Evolutionary conservation across 2,329 filamentous ascomycete genomes (phyloP).

Genomic region (Pyrenochaeta sp.): DNA sequence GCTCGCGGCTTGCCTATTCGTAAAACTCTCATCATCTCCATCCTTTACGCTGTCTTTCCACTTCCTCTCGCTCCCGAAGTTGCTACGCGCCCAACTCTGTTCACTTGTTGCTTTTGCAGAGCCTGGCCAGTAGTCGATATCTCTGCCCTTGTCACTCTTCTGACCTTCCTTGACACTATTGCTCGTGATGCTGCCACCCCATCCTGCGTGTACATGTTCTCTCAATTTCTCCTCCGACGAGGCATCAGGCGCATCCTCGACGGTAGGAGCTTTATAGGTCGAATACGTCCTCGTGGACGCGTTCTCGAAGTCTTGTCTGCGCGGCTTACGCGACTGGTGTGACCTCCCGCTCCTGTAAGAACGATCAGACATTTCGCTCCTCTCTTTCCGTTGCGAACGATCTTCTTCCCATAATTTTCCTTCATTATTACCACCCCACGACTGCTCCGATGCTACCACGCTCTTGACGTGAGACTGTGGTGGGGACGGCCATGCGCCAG

Average conservation of each 20-base stretch:
- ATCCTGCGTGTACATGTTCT: neutral
- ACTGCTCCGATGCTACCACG: neutral
- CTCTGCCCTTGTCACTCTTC: neutral
- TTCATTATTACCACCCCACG: neutral
- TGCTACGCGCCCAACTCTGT: neutral
- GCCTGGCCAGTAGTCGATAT: neutral
- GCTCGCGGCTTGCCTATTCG: neutral
- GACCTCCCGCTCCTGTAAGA: slow-evolving; percentile 2
- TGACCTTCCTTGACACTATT: neutral
- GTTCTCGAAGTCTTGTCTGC: slow-evolving; percentile 2
- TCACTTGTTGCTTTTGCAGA: neutral
- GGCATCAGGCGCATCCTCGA: slow-evolving; percentile 27
- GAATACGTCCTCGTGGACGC: slow-evolving; percentile 19
- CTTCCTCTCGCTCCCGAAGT: neutral
- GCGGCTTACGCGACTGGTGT: neutral
- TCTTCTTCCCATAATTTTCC: slow-evolving; percentile 5
- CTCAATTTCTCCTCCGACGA: slow-evolving; percentile 10
- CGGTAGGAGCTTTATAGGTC: slow-evolving; percentile 31
- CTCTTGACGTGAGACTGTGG: slow-evolving; percentile 7
- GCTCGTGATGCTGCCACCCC: slow-evolving; percentile 10
- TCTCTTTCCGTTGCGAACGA: slow-evolving; percentile 3
- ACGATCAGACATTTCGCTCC: slow-evolving; percentile 3
- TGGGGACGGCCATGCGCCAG: slow-evolving; percentile 20
- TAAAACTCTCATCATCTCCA: neutral
- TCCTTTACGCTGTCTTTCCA: neutral